Evolutionary conservation across 1,284 basidiomycete genomes (phyloP), one percentile per base, ranked within the genome.

Genomic region (Ceratobasidium sp.): DNA sequence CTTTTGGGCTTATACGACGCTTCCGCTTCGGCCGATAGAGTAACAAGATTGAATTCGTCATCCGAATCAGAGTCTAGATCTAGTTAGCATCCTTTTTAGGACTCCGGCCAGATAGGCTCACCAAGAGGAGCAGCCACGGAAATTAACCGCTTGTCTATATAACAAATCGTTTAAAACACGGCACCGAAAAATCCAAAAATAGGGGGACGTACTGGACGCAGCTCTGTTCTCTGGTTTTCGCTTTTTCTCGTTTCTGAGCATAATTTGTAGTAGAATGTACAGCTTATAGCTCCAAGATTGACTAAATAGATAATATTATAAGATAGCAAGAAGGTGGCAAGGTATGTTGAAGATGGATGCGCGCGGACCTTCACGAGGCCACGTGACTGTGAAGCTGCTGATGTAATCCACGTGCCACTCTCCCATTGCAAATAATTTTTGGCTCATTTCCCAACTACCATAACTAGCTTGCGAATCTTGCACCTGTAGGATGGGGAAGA

Each of bases 401-500:
- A 68, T 49, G 7, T 68, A n/a, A 53, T 53, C 66, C 66, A 33
- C 46, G 66, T 53, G 66, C 46, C 13, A 1, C 23, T 18, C 53
- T 68, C 49, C 66, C 44, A 53, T 75, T 75, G 72, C 44, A 75
- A 70, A 75, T 75, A 75, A 75, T 64, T 75, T 75, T 75, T 75
- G 61, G 39, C 61, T 64, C 39, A 64, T 53, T 73, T 58, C 40
- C n/a, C 23, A 28, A 6, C 40, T 12, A 49, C 55, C 71, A 28
- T n/a, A 56, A 9, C 56, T 12, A n/a, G 5, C 23, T 53, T 39
- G 15, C 5, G 26, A 49, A 33, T n/a, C 3, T 26, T 10, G 5
- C 58, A 53, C n/a, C n/a, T 23, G 18, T 61, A 49, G 44, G 55
- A 93, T 93, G 92, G 90, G 86, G 26, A 93, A 90, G 82, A 89